Percentiles rank a stretch among this genome's conserved stretches.
Conservation (phyloP, 331 rosid species). For the Saraca asoca region DNA sequence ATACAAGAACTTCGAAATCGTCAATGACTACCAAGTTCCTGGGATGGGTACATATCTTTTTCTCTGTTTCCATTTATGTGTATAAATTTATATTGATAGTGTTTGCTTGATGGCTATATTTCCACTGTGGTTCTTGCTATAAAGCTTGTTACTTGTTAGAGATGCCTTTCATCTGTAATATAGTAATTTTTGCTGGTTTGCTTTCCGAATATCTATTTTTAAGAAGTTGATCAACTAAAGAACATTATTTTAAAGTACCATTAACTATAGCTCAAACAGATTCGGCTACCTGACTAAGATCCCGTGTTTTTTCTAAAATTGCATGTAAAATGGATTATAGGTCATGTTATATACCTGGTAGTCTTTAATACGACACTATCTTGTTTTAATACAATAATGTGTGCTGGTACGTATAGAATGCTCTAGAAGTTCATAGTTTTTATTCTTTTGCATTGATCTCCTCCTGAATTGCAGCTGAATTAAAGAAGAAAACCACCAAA, state of each 20-base stretch:
- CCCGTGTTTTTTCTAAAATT: neutral
- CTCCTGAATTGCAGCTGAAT: slow-evolving; percentile 65
- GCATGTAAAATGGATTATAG: neutral
- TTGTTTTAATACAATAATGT: neutral
- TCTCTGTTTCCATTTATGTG: slow-evolving; percentile 15
- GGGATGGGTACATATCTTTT: slow-evolving; percentile 72
- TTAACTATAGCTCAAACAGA: neutral
- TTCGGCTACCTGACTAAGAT: neutral
- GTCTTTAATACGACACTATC: neutral
- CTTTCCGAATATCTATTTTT: neutral
- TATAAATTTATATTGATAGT: slow-evolving; percentile 3
- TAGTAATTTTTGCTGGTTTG: neutral
- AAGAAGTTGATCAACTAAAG: too few species aligned
- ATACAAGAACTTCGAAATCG: slow-evolving; percentile 90
- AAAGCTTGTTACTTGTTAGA: slow-evolving; percentile 3
- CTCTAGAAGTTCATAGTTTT: slow-evolving; percentile 11
- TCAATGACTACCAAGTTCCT: slow-evolving; percentile 93
- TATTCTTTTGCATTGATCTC: slow-evolving; percentile 28
- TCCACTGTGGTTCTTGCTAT: slow-evolving; percentile 11
- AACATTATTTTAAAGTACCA: neutral
- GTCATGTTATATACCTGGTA: neutral
- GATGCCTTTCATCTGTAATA: neutral
- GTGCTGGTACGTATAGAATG: slow-evolving; percentile 22
- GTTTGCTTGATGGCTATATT: slow-evolving; percentile 30
- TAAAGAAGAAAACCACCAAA: slow-evolving; percentile 81